Evolutionary conservation across 208 protist species (phyloP).

Genomic region (Trypanosoma brucei): DNA sequence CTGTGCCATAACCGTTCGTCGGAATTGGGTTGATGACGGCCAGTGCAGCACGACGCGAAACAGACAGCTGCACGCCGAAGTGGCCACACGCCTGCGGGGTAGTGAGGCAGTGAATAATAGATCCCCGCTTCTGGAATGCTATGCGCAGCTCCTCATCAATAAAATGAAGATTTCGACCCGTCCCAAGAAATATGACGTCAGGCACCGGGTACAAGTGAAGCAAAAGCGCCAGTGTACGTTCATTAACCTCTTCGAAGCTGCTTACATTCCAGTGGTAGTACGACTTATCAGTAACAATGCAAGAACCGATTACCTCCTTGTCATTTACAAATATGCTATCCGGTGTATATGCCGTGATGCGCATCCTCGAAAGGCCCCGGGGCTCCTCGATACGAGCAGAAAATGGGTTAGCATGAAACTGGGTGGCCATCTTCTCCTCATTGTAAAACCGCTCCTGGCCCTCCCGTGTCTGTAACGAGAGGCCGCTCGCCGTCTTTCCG

Average conservation of each 20-base stretch:
- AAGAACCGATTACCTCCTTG: constrained; percentile 88
- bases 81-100: constrained; percentile 81
- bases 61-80: constrained; percentile 79
- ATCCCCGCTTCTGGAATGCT: constrained; percentile 82
- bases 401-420: constrained; percentile 87
- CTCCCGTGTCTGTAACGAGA: constrained; percentile 73
- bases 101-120: constrained; percentile 82
- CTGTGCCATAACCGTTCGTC: constrained; percentile 82
- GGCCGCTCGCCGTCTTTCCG: constrained; percentile 62
- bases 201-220: constrained; percentile 86
- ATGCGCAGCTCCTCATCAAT: constrained; percentile 86
- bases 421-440: constrained; percentile 90
- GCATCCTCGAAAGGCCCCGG: constrained; percentile 61
- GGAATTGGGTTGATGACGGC: constrained; percentile 86
- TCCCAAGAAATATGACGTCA: constrained; percentile 85
- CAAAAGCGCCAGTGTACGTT: constrained; percentile 75
- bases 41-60: constrained; percentile 70
- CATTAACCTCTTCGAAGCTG: constrained; percentile 86
- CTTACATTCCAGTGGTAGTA: constrained; percentile 89
- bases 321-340: constrained; percentile 88
- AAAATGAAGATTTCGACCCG: constrained; percentile 81
- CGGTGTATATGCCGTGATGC: constrained; percentile 81
- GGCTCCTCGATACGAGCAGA: constrained; percentile 77
- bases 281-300: constrained; percentile 82
- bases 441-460: constrained; percentile 89